These are phyloP conservation scores for Trametes pubescens DNA, from an alignment of 1,284 basidiomycete species.

Conservation along the genomic window DNA sequence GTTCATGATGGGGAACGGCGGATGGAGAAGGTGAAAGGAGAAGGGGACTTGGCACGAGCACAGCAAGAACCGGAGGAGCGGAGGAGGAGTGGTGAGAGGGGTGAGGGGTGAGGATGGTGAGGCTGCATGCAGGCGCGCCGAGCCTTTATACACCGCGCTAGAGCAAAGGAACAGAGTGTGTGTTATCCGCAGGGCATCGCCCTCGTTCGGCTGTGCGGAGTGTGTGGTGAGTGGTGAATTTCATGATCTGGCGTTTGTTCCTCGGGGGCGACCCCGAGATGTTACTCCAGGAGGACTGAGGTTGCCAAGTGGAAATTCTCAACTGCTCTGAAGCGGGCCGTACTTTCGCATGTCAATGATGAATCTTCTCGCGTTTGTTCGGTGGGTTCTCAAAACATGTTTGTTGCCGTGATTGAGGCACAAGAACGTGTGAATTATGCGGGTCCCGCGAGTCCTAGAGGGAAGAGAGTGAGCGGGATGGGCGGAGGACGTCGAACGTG, in stretches of 20 bases:
- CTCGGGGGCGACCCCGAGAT: constrained; percentile 13
- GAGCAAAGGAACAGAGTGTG: background rate
- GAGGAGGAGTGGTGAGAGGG: background rate
- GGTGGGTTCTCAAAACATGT: background rate
- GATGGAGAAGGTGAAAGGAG: background rate
- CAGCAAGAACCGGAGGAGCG: background rate
- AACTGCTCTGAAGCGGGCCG: background rate
- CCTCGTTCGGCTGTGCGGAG: background rate
- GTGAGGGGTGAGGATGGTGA: background rate
- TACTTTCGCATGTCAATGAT: background rate
- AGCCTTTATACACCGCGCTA: background rate
- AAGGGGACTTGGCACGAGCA: background rate
- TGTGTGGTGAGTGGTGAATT: constrained; percentile 1
- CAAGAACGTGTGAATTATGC: background rate
- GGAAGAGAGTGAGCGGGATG: background rate
- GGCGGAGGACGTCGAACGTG: background rate
- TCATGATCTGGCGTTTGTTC: constrained; percentile 7
- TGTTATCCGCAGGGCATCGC: constrained; percentile 5
- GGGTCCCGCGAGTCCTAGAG: too few species aligned
- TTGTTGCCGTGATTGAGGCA: background rate
- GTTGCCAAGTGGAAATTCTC: background rate
- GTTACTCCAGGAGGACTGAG: background rate
- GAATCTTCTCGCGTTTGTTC: background rate
- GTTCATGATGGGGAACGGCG: background rate
- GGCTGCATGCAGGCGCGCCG: background rate